phyloP scores from a whole-genome alignment of 768 basidiomycete genomes.

The Tricholoma saponaceum region DNA sequence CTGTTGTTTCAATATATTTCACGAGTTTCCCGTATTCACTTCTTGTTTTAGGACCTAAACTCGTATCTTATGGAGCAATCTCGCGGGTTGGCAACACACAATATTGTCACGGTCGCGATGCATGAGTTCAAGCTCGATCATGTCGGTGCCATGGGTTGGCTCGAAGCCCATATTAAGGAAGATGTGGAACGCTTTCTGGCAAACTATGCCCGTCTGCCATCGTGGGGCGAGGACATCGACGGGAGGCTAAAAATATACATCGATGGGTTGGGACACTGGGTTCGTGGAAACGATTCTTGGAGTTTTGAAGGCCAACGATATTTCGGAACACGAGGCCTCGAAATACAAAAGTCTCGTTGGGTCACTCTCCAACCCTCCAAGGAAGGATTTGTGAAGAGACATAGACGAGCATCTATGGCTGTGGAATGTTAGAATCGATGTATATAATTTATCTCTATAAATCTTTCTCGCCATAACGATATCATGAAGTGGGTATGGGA shows the following conservation, averaged over 20 bases:
- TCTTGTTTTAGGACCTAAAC: constrained; percentile 13
- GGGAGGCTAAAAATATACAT: neutral
- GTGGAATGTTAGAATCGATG: neutral
- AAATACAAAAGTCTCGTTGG: neutral
- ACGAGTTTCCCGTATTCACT: neutral
- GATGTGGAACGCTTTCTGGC: neutral
- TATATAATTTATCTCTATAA: neutral
- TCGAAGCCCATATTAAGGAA: constrained; percentile 4
- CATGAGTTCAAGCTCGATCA: constrained; percentile 12
- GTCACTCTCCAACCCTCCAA: neutral
- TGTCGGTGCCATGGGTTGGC: constrained; percentile 13
- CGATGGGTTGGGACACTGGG: neutral
- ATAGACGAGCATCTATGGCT: neutral
- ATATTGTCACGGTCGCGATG: constrained; percentile 19
- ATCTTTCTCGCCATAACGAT: no score
- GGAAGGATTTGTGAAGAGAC: neutral
- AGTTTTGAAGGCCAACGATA: neutral
- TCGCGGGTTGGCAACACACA: constrained; percentile 14
- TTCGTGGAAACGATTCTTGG: neutral
- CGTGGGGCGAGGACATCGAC: neutral
- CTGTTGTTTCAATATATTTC: neutral
- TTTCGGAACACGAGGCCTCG: neutral
- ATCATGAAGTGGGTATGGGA: no score
- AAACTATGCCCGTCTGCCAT: neutral
- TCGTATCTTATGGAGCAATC: constrained; percentile 15